phyloP scores from a whole-genome alignment of 352 stramenopile species.

The Pythium vanterpoolii region DNA sequence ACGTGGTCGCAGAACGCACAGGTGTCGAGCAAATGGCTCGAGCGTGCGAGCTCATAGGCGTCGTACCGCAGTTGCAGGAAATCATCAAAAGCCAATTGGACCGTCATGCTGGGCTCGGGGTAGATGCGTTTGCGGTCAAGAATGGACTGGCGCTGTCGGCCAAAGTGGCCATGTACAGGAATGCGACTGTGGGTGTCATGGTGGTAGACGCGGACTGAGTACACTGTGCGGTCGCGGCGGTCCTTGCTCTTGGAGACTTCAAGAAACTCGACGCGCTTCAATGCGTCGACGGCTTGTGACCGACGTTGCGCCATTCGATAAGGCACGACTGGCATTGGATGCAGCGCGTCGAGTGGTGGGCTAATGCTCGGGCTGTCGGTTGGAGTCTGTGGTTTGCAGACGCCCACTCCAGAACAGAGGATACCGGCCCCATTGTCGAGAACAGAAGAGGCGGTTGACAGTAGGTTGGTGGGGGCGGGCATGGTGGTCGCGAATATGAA shows the following conservation, averaged over 20 bases:
- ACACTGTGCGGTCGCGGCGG: not conserved
- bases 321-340: not conserved
- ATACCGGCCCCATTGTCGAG: too few species aligned
- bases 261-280: not conserved
- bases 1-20: not conserved
- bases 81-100: not conserved
- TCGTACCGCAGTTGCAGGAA: not conserved
- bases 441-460: too few species aligned
- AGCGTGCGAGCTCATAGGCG: not conserved
- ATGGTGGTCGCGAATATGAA: too few species aligned
- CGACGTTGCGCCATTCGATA: not conserved
- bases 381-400: too few species aligned
- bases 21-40: not conserved
- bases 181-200: not conserved
- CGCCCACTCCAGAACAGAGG: too few species aligned
- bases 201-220: not conserved
- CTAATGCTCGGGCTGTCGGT: too few species aligned
- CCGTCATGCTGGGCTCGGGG: not conserved
- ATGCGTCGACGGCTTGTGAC: not conserved
- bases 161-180: not conserved
- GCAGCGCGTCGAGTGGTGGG: not conserved
- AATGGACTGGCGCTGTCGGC: not conserved
- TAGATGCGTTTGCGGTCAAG: not conserved
- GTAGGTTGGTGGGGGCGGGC: too few species aligned
- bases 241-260: not conserved